phyloP scores from a whole-genome alignment of 164 flowering plant genomes.

The Kalanchoe fedtschenkoi region DNA sequence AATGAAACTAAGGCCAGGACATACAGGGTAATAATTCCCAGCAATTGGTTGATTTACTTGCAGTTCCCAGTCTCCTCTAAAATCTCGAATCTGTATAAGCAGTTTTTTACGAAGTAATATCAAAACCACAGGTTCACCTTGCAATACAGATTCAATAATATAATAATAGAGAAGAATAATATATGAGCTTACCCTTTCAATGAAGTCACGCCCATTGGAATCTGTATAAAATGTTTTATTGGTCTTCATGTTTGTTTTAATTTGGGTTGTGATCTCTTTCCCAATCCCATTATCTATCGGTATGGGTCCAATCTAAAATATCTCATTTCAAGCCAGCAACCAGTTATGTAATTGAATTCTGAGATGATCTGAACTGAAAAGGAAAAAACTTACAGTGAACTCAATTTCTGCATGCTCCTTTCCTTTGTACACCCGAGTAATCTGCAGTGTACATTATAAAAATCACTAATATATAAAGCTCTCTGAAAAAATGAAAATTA shows the following conservation, averaged over 20 bases:
- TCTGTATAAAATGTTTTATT: slow-evolving; percentile 83
- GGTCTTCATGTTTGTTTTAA: slow-evolving; percentile 49
- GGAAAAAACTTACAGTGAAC: slow-evolving; percentile 41
- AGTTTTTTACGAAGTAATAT: not conserved
- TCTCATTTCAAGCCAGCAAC: not conserved
- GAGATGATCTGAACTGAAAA: no score
- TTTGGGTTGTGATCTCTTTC: slow-evolving; percentile 67
- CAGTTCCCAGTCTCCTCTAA: slow-evolving; percentile 79
- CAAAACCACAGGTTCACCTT: not conserved
- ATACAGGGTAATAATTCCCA: slow-evolving; percentile 94
- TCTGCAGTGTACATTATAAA: slow-evolving; percentile 25
- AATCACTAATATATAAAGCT: not conserved
- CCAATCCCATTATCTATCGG: slow-evolving; percentile 78
- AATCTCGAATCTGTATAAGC: slow-evolving; percentile 67
- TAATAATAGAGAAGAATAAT: not conserved
- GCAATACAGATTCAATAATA: not conserved
- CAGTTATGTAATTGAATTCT: not conserved
- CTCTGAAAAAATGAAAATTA: not conserved
- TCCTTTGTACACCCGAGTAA: slow-evolving; percentile 70
- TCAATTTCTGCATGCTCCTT: slow-evolving; percentile 87
- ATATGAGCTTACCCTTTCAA: slow-evolving; percentile 56
- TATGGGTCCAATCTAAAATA: slow-evolving; percentile 58
- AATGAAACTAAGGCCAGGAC: slow-evolving; percentile 14
- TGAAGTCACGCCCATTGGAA: slow-evolving; percentile 90
- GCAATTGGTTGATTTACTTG: slow-evolving; percentile 79